These are phyloP conservation scores for Clathrospora elynae DNA, from an alignment of 2,329 filamentous ascomycete species.

Conservation along the genomic window DNA sequence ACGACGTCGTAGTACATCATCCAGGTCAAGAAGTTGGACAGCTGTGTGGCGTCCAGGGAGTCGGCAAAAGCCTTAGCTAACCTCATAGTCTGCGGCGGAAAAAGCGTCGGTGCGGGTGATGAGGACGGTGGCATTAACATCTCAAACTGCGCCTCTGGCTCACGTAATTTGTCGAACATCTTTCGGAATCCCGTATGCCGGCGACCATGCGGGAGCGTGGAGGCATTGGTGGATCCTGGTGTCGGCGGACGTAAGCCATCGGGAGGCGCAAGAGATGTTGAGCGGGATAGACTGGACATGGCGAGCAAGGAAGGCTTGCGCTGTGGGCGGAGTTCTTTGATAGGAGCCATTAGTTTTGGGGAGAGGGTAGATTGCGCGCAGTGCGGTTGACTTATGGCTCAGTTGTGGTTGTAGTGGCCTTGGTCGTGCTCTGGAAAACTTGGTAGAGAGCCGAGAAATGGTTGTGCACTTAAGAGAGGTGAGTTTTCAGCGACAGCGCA, in stretches of 20 bases:
- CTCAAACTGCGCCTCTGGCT: slow-evolving; percentile 1
- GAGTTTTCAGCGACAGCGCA: no score
- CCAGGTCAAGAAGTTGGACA: slow-evolving; percentile 33
- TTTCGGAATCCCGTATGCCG: slow-evolving; percentile 2
- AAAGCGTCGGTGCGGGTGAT: no score
- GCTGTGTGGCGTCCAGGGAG: slow-evolving; percentile 13
- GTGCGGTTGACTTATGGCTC: background rate
- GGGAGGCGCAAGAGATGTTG: background rate
- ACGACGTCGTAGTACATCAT: slow-evolving; percentile 33
- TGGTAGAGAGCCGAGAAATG: no score
- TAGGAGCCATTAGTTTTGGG: background rate
- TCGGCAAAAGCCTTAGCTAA: slow-evolving; percentile 24
- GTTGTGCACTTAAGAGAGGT: no score
- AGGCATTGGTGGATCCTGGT: background rate
- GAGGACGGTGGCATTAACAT: slow-evolving; percentile 9
- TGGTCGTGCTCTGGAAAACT: no score
- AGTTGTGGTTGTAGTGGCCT: no score
- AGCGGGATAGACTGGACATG: background rate
- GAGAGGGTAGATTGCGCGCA: background rate
- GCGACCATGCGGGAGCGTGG: background rate
- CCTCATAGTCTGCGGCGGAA: slow-evolving; percentile 4
- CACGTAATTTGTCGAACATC: slow-evolving; percentile 2
- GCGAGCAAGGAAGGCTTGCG: slow-evolving; percentile 4
- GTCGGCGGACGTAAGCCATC: background rate
- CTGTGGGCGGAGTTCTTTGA: background rate